Base-by-base conservation (phyloP, 192 early-diverging fungal species). In the Rhizoclosmatium globosum region DNA sequence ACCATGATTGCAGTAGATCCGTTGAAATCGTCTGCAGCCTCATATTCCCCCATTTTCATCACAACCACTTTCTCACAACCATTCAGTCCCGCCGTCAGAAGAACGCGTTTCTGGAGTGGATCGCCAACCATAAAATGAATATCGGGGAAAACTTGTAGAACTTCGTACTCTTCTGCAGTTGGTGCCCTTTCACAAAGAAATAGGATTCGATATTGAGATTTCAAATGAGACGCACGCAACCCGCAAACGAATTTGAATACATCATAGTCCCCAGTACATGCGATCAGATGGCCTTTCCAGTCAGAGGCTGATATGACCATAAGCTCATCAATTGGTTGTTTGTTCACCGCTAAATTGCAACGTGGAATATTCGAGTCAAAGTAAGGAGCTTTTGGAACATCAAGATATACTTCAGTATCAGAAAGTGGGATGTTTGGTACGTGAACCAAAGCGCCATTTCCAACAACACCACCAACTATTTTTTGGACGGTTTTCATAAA, bases 231-330 rank as follows among this genome's bases (percentile, higher is more conserved):
- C 2, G 74, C 41, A 53, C 74, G 66, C n/a, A 87, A 71, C 1
- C 84, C 82, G 73, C 82, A 83, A 3, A 87, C 47, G 53, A 87
- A 85, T 39, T 81, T 68, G 74, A 87, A 85, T 0, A 87, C 47
- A 64, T 87, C 59, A 66, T 69, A 82, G 50, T 77, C 59, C 2
- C 76, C 68, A 6, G 86, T 82, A 73, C 76, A 79, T 21, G 85
- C 75, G 13, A 87, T 65, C 50, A 87, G 64, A 72, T 84, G 83
- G 42, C 59, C 64, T 11, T 38, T 58, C 68, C 83, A 66, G 39
- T 38, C 7, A 47, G 11, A 2, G 79, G 74, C 47, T 13, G 9
- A 31, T 79, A 21, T 2, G 73, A 45, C 3, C 62, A 46, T 6
- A 65, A 42, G 17, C 47, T 23, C 9, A 47, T 58, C 47, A 79